Percentiles rank a stretch among this genome's conserved stretches.
Evolutionary conservation across 2,329 filamentous ascomycete species (phyloP).

Genomic region (Hirsutella minnesotensis): DNA sequence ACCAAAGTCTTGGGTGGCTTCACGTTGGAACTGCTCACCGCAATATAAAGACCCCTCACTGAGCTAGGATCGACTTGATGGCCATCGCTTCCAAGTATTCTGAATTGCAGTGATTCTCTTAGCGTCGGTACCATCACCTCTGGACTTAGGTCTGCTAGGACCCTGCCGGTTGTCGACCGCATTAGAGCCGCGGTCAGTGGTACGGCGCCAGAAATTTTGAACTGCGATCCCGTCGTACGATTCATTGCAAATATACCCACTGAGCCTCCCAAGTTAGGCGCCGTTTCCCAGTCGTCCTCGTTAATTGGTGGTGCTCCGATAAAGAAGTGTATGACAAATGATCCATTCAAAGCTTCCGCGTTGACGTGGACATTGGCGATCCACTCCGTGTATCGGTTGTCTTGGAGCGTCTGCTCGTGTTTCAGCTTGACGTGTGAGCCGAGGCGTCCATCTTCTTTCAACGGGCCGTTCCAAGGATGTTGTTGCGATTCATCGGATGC

Average conservation of each 20-base stretch:
- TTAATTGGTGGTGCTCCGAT: conserved; percentile 40
- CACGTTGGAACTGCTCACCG: conserved; percentile 18
- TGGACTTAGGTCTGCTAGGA: conserved; percentile 24
- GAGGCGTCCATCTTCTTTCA: not conserved
- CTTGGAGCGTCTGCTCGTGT: conserved; percentile 19
- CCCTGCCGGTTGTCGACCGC: conserved; percentile 24
- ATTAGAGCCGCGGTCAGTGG: conserved; percentile 39
- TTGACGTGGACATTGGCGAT: conserved; percentile 52
- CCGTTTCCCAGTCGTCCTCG: conserved; percentile 34
- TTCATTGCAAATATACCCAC: conserved; percentile 42
- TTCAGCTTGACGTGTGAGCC: conserved; percentile 15
- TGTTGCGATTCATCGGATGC: not conserved
- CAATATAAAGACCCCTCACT: conserved; percentile 18
- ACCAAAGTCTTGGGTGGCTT: conserved; percentile 11
- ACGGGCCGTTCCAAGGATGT: not conserved
- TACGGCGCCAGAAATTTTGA: conserved; percentile 34
- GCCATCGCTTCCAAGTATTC: conserved; percentile 15
- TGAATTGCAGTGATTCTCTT: conserved; percentile 21
- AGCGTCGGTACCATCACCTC: conserved; percentile 29
- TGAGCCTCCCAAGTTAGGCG: conserved; percentile 47
- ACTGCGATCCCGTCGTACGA: conserved; percentile 17
- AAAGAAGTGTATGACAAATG: conserved; percentile 57
- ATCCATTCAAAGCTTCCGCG: conserved; percentile 46
- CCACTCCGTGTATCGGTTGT: conserved; percentile 48
- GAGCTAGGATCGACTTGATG: conserved; percentile 11